phyloP scores from a whole-genome alignment of 139 green algal genomes.

The Asterochloris erici region DNA sequence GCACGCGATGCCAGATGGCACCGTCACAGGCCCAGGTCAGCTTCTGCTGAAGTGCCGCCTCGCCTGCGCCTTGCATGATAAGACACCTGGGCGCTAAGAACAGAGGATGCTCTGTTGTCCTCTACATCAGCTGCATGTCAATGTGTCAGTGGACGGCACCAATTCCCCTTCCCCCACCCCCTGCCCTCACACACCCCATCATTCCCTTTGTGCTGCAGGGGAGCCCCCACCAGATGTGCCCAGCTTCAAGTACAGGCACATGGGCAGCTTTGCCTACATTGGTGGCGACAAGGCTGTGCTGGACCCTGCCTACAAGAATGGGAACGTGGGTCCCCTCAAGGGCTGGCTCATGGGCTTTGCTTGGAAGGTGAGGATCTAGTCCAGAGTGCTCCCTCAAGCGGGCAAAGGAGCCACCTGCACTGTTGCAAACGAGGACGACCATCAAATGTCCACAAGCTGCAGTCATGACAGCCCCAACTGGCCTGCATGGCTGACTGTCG shows the following conservation, averaged over 20 bases:
- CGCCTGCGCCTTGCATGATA: background rate
- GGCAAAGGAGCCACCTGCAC: background rate
- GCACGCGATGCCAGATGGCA: conserved; percentile 3
- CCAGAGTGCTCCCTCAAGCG: background rate
- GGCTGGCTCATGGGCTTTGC: conserved; percentile 25
- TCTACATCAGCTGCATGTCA: background rate
- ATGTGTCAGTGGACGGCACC: background rate
- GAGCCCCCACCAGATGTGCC: background rate
- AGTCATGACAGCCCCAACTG: background rate
- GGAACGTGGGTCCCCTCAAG: background rate
- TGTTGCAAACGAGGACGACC: background rate
- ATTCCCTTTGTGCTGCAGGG: background rate
- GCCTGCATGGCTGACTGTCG: background rate
- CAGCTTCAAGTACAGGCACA: conserved; percentile 22
- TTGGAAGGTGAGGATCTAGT: conserved; percentile 7
- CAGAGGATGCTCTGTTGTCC: background rate
- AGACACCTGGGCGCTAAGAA: background rate
- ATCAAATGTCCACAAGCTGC: too few species aligned
- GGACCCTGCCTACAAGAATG: conserved; percentile 14
- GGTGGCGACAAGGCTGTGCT: conserved; percentile 22
- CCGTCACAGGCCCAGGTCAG: background rate
- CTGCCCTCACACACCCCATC: background rate
- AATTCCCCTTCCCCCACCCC: background rate
- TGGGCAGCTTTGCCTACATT: conserved; percentile 30
- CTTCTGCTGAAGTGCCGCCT: background rate